Percentiles rank a stretch among this genome's conserved stretches.
These are phyloP conservation scores for Globisporangium orthogonon DNA, from an alignment of 352 stramenopile species.

Conservation along the genomic window DNA sequence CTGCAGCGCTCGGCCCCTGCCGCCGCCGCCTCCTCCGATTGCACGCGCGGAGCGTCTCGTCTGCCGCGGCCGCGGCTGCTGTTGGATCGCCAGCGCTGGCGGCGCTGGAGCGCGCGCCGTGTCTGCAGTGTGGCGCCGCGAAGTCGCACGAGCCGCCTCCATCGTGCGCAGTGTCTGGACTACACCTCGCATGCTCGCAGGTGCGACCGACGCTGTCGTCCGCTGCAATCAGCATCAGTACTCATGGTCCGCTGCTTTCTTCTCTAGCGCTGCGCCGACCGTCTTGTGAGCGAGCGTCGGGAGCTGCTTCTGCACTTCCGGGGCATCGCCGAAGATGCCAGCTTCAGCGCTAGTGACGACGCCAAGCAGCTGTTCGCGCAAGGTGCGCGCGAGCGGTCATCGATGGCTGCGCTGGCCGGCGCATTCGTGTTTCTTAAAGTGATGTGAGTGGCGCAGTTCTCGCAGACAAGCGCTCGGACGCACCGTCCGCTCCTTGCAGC, in stretches of 20 bases:
- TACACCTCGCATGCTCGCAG: conserved; percentile 47
- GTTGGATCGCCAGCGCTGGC: conserved; percentile 8
- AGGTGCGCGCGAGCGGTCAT: conserved; percentile 16
- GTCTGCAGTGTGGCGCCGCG: conserved; percentile 32
- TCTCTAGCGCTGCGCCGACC: conserved; percentile 25
- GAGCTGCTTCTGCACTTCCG: conserved; percentile 33
- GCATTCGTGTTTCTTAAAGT: not conserved
- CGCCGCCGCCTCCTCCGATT: no score
- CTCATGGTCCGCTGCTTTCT: not conserved
- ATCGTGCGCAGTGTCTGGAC: conserved; percentile 21
- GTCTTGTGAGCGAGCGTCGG: conserved; percentile 15
- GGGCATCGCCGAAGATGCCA: conserved; percentile 33
- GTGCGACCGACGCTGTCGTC: conserved; percentile 2
- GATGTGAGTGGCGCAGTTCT: conserved; percentile 3
- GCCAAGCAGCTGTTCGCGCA: conserved; percentile 36
- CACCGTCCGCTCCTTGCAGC: not conserved
- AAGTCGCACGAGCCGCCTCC: conserved; percentile 10
- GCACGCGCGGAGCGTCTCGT: not conserved
- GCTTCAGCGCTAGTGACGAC: conserved; percentile 26
- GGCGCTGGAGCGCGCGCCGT: conserved; percentile 32
- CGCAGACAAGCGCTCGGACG: not conserved
- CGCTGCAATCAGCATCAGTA: no score
- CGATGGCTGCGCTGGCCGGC: not conserved
- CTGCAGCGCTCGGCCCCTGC: no score
- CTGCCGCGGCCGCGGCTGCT: not conserved